These are phyloP conservation scores for Adenanthera pavonina DNA, from an alignment of 306 rosid genomes.

Conservation along the genomic window DNA sequence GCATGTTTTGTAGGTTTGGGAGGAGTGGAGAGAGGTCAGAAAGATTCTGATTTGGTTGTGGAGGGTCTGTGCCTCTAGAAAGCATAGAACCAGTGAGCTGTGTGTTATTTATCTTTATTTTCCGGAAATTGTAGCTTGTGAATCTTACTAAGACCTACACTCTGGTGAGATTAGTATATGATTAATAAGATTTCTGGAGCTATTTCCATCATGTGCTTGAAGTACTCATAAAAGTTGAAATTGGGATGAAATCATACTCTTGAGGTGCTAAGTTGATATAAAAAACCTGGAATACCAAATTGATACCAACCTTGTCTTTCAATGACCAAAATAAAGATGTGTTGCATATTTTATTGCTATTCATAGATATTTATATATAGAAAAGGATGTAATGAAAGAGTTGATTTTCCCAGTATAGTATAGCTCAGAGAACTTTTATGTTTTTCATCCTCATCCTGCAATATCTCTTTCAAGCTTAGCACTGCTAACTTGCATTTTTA, in stretches of 20 bases:
- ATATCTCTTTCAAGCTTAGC: constrained; percentile 22
- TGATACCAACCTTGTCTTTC: neutral
- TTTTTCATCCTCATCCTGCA: constrained; percentile 14
- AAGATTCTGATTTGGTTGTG: too few species aligned
- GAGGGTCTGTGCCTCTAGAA: too few species aligned
- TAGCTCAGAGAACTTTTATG: constrained; percentile 5
- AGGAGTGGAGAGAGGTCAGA: too few species aligned
- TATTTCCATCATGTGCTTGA: too few species aligned
- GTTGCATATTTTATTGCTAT: neutral
- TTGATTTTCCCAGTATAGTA: neutral
- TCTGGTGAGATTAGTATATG: too few species aligned
- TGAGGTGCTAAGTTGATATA: neutral
- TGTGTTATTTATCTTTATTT: too few species aligned
- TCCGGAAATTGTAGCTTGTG: too few species aligned
- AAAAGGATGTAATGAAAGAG: neutral
- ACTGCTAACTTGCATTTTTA: constrained; percentile 24
- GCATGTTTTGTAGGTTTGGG: too few species aligned
- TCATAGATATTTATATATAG: constrained; percentile 7
- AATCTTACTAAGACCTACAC: too few species aligned
- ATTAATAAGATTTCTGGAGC: too few species aligned
- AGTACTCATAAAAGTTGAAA: neutral
- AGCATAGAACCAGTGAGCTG: too few species aligned
- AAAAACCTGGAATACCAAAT: neutral
- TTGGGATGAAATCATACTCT: neutral
- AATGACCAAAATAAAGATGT: neutral